Conservation (phyloP, 2,329 filamentous ascomycete genomes). For the Bimuria novae-zelandiae region DNA sequence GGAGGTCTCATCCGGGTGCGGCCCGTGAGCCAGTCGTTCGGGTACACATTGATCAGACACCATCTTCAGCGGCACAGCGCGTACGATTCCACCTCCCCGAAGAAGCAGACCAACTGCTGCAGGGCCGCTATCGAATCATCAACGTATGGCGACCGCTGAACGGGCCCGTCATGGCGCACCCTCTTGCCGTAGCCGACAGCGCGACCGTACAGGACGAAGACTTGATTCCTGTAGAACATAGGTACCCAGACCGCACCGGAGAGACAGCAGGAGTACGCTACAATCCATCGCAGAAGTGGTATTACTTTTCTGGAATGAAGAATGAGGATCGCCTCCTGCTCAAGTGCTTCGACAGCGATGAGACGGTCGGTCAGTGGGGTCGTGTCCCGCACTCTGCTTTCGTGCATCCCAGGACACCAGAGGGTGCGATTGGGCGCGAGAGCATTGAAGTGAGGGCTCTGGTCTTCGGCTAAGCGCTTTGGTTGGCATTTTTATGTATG, state of each 20-base stretch:
- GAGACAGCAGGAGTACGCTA: conserved; percentile 73
- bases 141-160: conserved; percentile 80
- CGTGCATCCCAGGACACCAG: conserved; percentile 70
- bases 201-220: conserved; percentile 63
- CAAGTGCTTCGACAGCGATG: conserved; percentile 76
- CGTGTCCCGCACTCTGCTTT: conserved; percentile 63
- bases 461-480: conserved; percentile 66
- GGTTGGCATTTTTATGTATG: not conserved
- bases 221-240: conserved; percentile 72
- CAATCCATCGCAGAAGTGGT: conserved; percentile 70
- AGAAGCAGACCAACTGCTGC: conserved; percentile 69
- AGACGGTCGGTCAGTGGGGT: conserved; percentile 46
- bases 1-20: conserved; percentile 64
- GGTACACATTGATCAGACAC: conserved; percentile 85
- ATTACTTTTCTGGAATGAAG: conserved; percentile 79
- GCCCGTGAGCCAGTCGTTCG: conserved; percentile 70
- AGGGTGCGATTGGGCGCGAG: conserved; percentile 73
- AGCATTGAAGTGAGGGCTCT: conserved; percentile 89
- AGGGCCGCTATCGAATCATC: conserved; percentile 76
- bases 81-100: conserved; percentile 69
- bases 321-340: conserved; percentile 73
- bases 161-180: conserved; percentile 60
- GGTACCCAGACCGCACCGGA: conserved; percentile 72
- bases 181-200: conserved; percentile 63
- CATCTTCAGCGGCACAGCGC: conserved; percentile 66